Percentiles rank a stretch among this genome's conserved stretches.
Evolutionary conservation across 306 rosid genomes (phyloP).

Genomic region (Castanea crenata): DNA sequence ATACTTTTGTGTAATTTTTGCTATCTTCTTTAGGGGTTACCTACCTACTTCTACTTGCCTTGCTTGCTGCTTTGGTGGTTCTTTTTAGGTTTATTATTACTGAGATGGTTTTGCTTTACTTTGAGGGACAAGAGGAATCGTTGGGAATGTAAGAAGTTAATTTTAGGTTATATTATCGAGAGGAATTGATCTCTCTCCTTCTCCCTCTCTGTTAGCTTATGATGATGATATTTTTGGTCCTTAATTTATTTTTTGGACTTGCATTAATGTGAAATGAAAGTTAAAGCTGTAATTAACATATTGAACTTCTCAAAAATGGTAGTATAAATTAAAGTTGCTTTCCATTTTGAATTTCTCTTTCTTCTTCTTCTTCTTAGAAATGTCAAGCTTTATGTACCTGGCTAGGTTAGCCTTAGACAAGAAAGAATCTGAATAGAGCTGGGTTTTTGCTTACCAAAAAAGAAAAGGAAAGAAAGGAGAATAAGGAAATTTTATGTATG

Average conservation of each 20-base stretch:
- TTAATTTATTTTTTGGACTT: not conserved
- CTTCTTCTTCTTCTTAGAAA: not conserved
- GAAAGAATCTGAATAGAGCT: not conserved
- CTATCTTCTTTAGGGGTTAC: slow-evolving; percentile 17
- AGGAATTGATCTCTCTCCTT: slow-evolving; percentile 2
- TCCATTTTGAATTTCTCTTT: not conserved
- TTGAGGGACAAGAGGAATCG: slow-evolving; percentile 26
- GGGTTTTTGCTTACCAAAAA: not conserved
- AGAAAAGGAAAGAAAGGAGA: not conserved
- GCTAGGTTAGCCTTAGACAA: not conserved
- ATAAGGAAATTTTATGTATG: not conserved
- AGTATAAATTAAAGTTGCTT: no score
- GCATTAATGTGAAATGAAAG: slow-evolving; percentile 12
- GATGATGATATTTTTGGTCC: not conserved
- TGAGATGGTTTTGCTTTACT: slow-evolving; percentile 14
- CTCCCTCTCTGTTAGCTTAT: not conserved
- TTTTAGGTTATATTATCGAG: slow-evolving; percentile 42
- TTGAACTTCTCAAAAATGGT: not conserved
- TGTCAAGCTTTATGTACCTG: not conserved
- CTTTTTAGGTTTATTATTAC: slow-evolving; percentile 8
- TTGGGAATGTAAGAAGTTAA: slow-evolving; percentile 61
- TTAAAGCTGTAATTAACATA: slow-evolving; percentile 14
- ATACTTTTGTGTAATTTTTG: not conserved
- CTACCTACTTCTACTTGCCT: no score
- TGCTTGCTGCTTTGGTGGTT: slow-evolving; percentile 10